Conservation (phyloP, 192 early-diverging fungal species). For the Borealophlyctis nickersoniae region DNA sequence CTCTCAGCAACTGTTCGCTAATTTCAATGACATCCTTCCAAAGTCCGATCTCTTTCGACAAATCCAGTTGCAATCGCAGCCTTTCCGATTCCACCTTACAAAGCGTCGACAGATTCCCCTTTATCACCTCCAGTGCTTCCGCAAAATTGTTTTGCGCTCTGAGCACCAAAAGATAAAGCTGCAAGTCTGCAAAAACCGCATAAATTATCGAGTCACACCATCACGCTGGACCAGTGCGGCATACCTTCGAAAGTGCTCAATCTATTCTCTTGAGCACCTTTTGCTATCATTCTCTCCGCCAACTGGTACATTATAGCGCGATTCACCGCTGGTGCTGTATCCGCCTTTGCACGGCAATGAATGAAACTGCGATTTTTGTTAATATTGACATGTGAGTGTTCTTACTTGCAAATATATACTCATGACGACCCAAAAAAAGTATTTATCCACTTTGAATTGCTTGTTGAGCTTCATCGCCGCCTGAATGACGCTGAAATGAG, state of each 20-base stretch:
- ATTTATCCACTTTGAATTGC: slow-evolving; percentile 70
- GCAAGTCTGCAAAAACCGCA: slow-evolving; percentile 53
- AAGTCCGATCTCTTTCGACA: slow-evolving; percentile 17
- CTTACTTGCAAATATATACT: slow-evolving; percentile 73
- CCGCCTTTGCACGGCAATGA: slow-evolving; percentile 19
- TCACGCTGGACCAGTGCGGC: too few relatives aligned
- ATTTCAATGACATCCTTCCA: slow-evolving; percentile 16
- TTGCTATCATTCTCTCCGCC: slow-evolving; percentile 81
- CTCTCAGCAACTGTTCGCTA: slow-evolving; percentile 22
- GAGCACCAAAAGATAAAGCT: slow-evolving; percentile 72
- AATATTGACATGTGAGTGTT: neutral
- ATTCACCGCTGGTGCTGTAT: slow-evolving; percentile 28
- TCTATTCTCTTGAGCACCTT: slow-evolving; percentile 64
- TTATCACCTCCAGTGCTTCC: slow-evolving; percentile 63
- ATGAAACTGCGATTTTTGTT: neutral
- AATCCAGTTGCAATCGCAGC: slow-evolving; percentile 40
- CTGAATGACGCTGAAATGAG: slow-evolving; percentile 28
- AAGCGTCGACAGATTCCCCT: slow-evolving; percentile 57
- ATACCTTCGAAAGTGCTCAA: slow-evolving; percentile 64
- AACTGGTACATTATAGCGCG: slow-evolving; percentile 59
- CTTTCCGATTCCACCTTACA: slow-evolving; percentile 73
- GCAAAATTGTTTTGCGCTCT: slow-evolving; percentile 64
- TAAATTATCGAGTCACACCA: too few relatives aligned
- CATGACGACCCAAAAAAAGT: slow-evolving; percentile 86
- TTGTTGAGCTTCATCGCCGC: slow-evolving; percentile 80